Conservation (phyloP, 192 early-diverging fungal genomes). For the Backusella parvicylindrica region DNA sequence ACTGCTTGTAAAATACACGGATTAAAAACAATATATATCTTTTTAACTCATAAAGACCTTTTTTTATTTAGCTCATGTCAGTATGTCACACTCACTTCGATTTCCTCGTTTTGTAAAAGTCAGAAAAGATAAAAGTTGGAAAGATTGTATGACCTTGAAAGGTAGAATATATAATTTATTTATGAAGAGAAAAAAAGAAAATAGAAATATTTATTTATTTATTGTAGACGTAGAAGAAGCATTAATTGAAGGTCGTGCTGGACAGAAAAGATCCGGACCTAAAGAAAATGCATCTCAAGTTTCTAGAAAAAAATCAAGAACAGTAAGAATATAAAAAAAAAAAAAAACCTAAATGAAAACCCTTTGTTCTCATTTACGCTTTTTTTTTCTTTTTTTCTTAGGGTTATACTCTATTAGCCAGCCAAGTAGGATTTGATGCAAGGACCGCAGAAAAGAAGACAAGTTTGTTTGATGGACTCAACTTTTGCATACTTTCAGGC, state of each 20-base stretch:
- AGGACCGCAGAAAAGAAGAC: slow-evolving; percentile 38
- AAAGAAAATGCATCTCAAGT: neutral
- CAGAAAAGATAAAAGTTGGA: slow-evolving; percentile 62
- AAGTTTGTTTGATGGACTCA: slow-evolving; percentile 58
- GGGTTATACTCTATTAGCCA: slow-evolving; percentile 13
- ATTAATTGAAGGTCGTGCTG: neutral
- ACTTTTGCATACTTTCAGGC: slow-evolving; percentile 50
- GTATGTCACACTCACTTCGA: slow-evolving; percentile 63
- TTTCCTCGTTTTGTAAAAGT: slow-evolving; percentile 72
- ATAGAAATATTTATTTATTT: neutral
- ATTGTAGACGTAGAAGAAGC: neutral
- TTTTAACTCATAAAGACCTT: no score
- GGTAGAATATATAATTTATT: slow-evolving; percentile 18
- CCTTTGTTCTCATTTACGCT: no score
- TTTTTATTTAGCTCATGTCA: slow-evolving; percentile 55
- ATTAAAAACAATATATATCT: no score
- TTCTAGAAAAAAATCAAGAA: neutral
- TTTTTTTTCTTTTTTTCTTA: neutral
- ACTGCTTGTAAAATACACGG: slow-evolving; percentile 18
- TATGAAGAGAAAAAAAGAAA: neutral
- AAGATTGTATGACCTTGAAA: slow-evolving; percentile 41
- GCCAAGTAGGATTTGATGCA: slow-evolving; percentile 40
- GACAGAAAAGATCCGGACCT: neutral
- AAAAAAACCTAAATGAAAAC: no score
- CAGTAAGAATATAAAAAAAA: neutral